A percentile compares a stretch with the other conserved stretches of the same genome.
Evolutionary conservation across 176 grass and related monocot genomes (phyloP).

Genomic region (Tuctoria greenei): DNA sequence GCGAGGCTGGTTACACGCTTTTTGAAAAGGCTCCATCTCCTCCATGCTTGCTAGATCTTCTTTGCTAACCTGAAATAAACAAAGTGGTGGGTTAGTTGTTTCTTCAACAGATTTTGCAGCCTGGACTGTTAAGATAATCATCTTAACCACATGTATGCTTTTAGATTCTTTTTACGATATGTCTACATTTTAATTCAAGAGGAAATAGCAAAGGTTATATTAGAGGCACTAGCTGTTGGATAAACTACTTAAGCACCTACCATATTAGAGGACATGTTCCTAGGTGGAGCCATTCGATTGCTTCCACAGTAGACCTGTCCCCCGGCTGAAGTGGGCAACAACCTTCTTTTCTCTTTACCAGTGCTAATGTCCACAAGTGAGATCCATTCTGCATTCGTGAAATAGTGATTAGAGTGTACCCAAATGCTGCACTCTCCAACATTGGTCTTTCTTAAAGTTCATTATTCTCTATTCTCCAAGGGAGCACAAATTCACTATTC

Average conservation of each 20-base stretch:
- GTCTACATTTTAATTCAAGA: background rate
- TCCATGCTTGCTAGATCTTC: constrained; percentile 88
- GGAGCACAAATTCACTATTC: too few relatives aligned
- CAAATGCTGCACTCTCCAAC: too few relatives aligned
- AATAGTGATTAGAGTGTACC: too few relatives aligned
- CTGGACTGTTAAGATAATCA: background rate
- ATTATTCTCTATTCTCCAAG: too few relatives aligned
- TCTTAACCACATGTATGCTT: background rate
- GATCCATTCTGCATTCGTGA: constrained; percentile 78
- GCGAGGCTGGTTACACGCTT: constrained; percentile 96
- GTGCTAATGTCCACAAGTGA: constrained; percentile 79
- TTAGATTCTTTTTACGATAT: background rate
- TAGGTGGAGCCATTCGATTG: constrained; percentile 77
- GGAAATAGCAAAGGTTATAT: background rate
- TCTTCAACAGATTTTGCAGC: background rate
- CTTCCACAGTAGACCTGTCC: constrained; percentile 89
- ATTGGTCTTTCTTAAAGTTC: background rate
- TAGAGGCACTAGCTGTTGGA: background rate
- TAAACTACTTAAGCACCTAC: constrained; percentile 39
- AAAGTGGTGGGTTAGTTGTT: constrained; percentile 10
- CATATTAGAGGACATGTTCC: constrained; percentile 95
- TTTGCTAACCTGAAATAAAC: constrained; percentile 64
- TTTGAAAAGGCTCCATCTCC: constrained; percentile 86
- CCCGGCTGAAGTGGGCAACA: constrained; percentile 94
- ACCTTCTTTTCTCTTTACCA: constrained; percentile 95